Percentiles rank a stretch among this genome's conserved stretches.
Evolutionary conservation across 768 basidiomycete genomes (phyloP).

Genomic region (Tephrocybe sp.): DNA sequence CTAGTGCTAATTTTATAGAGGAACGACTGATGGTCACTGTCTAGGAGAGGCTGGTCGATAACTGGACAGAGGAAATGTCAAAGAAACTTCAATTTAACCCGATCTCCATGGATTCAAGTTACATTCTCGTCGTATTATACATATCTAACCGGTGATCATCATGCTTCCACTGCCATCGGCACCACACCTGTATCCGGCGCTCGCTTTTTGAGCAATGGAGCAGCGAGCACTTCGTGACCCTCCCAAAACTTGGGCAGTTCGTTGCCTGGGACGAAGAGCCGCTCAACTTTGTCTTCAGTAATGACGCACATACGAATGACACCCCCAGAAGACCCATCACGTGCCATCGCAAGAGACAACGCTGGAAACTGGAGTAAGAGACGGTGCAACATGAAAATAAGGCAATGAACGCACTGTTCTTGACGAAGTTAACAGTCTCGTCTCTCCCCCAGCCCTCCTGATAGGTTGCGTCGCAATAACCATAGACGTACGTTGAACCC

Average conservation of each 20-base stretch:
- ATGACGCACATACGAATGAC: conserved; percentile 98
- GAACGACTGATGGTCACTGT: too few relatives aligned
- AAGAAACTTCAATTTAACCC: too few relatives aligned
- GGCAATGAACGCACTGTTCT: conserved; percentile 74
- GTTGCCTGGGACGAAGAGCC: conserved; percentile 90
- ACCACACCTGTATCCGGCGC: conserved; percentile 34
- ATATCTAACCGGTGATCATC: conserved; percentile 14
- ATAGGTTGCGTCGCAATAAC: conserved; percentile 99
- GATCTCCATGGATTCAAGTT: not conserved
- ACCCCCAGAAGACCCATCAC: conserved; percentile 98
- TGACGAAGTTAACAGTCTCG: conserved; percentile 92
- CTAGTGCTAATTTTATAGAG: too few relatives aligned
- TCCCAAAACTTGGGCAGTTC: conserved; percentile 90
- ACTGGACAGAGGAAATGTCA: too few relatives aligned
- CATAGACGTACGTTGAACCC: conserved; percentile 97
- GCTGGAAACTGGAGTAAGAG: conserved; percentile 45
- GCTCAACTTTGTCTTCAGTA: conserved; percentile 88
- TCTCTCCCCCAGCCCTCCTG: conserved; percentile 88
- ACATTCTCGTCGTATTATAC: conserved; percentile 17
- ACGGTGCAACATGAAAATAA: not conserved
- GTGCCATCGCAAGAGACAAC: conserved; percentile 91
- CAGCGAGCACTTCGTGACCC: conserved; percentile 69
- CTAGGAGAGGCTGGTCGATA: too few relatives aligned
- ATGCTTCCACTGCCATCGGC: conserved; percentile 51
- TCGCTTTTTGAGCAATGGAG: conserved; percentile 29